Base-by-base conservation (phyloP, 2,329 filamentous ascomycete species). In the Fusarium compactum region DNA sequence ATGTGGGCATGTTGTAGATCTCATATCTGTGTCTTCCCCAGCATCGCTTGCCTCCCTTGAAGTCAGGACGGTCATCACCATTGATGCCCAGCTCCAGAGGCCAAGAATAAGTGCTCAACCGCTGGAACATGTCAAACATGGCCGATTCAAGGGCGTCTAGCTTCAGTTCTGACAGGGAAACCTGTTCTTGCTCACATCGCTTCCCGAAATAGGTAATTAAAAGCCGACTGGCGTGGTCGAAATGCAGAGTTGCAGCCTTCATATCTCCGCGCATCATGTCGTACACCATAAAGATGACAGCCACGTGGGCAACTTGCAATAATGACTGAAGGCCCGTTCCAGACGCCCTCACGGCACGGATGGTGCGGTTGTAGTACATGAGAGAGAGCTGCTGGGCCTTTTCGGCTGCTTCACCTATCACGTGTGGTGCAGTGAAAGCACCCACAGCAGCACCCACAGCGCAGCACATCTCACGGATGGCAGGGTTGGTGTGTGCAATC, bases 91-190 rank as follows among this genome's bases (percentile, higher is more conserved):
- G 25, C 22, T 64, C 59, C 3, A 74, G 45, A 9, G 64, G 55
- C 72, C 72, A 74, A 0, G 72, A 68, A 18, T 73, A 72, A 4
- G 67, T 74, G 12, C 58, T 69, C 14, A 74, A 56, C 3, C 72
- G 72, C 56, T 74, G 72, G 20, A 72, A 47, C 47, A 70, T 70
- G 22, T 74, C 72, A 22, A 65, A 69, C 9, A 65, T 16, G 15
- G 71, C 71, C 9, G 61, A 55, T 15, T 73, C 71, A 14, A 70
- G 40, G 7, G 69, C 25, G 8, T 72, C 66, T 3, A 73, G 29
- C 5, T 27, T 53, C 3, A 73, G n/a, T 1, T 62, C 24, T 6
- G 71, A 41, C 16, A 72, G 44, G 2, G 62, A 50, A 10, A 68
- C 14, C 4, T 62, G 61, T 10, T 67, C 50, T n/a, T 74, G 67